phyloP scores from a whole-genome alignment of 2,329 filamentous ascomycete species.

The Epichloe sp. region DNA sequence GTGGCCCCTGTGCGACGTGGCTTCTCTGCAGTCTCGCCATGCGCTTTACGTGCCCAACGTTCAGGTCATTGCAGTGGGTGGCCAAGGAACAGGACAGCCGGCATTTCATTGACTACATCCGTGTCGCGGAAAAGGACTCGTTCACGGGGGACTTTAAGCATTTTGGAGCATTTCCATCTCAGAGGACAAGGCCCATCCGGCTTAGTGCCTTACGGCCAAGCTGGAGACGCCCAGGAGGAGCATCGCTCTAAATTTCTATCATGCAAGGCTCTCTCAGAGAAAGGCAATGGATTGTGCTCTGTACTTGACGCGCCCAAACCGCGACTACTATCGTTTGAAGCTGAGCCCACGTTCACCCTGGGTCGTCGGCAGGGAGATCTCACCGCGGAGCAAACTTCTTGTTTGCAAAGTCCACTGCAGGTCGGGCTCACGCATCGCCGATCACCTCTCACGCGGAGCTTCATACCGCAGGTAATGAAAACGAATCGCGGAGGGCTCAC shows the following conservation, averaged over 20 bases:
- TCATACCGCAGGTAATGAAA: slow-evolving; percentile 48
- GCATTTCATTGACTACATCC: not conserved
- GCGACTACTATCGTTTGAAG: slow-evolving; percentile 69
- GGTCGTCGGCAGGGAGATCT: slow-evolving; percentile 62
- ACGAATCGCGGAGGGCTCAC: slow-evolving; percentile 79
- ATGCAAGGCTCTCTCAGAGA: slow-evolving; percentile 19
- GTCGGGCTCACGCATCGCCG: slow-evolving; percentile 13
- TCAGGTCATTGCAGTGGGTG: not conserved
- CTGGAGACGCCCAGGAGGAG: slow-evolving; percentile 19
- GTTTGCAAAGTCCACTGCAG: slow-evolving; percentile 28
- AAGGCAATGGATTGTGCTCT: slow-evolving; percentile 12
- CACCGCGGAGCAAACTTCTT: slow-evolving; percentile 28
- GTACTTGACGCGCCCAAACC: slow-evolving; percentile 38
- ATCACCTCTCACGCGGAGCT: slow-evolving; percentile 19
- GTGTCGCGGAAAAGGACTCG: not conserved
- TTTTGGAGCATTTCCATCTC: slow-evolving; percentile 21
- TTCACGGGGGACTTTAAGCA: slow-evolving; percentile 1
- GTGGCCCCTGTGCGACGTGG: not conserved
- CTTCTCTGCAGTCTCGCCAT: not conserved
- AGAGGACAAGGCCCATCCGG: slow-evolving; percentile 8
- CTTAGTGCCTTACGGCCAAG: slow-evolving; percentile 19
- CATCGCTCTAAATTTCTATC: slow-evolving; percentile 20
- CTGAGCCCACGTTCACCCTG: slow-evolving; percentile 74
- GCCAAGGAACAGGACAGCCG: not conserved
- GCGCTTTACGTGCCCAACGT: not conserved